Base-by-base conservation (phyloP, 169 alveolate genomes). In the Plasmodium coatneyi region DNA sequence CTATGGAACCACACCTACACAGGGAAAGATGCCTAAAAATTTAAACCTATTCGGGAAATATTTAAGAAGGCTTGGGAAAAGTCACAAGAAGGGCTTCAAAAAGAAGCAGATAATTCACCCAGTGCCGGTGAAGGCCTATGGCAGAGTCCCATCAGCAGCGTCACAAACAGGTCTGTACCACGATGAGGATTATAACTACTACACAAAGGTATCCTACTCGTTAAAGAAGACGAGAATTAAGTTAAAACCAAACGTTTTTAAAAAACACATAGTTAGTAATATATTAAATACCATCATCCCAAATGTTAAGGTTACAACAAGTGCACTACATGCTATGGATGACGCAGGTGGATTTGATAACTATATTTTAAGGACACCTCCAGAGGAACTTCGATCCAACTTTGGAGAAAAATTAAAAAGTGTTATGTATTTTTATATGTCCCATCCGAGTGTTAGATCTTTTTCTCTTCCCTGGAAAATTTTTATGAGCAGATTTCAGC, bases 101-200 rank as follows among this genome's bases (percentile, higher is more conserved):
- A 96, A 96, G 92, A 92, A 94, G 93, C 97, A 96, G 56, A 81
- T 97, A 83, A 94, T 96, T 80, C 97, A 96, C 36, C 98, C 98
- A 43, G 95, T 97, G n/a, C 98, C 98, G 76, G 98, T 96, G 30
- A 97, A 97, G 92, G 98, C 98, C 16, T 97, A 97, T 92, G 98
- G 98, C 22, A 82, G 98, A 66, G 96, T 93, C 25, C 98, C 98
- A 22, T 96, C 98, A 12, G 98, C 98, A n/a, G 97, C 98, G 19
- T 96, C 98, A 41, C 98, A 97, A 92, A 97, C 97, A 28, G 97
- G 97, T 46, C 95, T 97, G 43, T 97, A 95, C 84, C 98, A 97
- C 82, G 98, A 97, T 92, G 98, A 97, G 71, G 98, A 97, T 83
- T 97, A 81, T 95, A 97, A 97, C 93, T 96, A 96, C 92, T 95